phyloP scores from a whole-genome alignment of 2,329 filamentous ascomycete species.

The Botryotinia narcissicola region DNA sequence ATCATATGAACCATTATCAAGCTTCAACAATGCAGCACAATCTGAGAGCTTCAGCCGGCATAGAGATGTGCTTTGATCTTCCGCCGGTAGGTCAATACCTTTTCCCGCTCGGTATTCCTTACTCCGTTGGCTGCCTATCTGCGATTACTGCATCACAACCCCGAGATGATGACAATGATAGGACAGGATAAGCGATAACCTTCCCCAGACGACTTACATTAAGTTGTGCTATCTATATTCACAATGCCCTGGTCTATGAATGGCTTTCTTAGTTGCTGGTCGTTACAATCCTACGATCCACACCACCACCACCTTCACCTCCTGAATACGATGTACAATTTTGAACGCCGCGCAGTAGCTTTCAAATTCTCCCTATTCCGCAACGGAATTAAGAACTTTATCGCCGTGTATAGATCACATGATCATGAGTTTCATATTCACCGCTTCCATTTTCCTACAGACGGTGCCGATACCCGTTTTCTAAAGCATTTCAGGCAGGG shows the following conservation, averaged over 20 bases:
- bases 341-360: neutral
- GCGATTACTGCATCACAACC: neutral
- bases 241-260: neutral
- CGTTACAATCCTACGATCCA: slow-evolving; percentile 3
- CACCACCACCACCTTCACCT: neutral
- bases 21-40: neutral
- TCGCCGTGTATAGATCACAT: neutral
- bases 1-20: neutral
- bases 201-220: neutral
- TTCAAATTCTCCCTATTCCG: neutral
- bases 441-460: neutral
- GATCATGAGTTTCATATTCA: neutral
- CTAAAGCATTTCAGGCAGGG: neutral
- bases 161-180: neutral
- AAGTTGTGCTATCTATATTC: neutral
- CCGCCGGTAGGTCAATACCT: neutral
- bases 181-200: neutral
- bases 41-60: neutral
- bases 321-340: neutral
- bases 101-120: neutral
- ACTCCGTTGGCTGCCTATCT: neutral
- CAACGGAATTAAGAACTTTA: slow-evolving; percentile 6
- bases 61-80: neutral
- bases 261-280: neutral
- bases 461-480: slow-evolving; percentile 14